A percentile compares a stretch with the other conserved stretches of the same genome.
Evolutionary conservation across 371 early-diverging fungal genomes (phyloP).

Genomic region (Mitosporidium daphniae): DNA sequence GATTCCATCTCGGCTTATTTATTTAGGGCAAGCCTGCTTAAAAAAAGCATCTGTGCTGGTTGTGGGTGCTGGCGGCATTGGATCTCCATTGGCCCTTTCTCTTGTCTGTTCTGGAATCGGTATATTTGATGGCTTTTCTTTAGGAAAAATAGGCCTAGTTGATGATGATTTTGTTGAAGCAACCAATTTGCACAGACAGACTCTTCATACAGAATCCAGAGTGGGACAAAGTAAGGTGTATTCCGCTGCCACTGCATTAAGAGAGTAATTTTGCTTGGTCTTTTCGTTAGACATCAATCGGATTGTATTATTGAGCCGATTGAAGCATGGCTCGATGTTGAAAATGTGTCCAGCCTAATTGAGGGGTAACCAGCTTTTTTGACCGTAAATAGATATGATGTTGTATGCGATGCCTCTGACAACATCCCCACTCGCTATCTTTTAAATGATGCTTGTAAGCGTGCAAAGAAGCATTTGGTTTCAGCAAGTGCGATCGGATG

Average conservation of each 20-base stretch:
- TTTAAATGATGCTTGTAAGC: constrained; percentile 60
- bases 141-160: constrained; percentile 43
- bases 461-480: constrained; percentile 40
- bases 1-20: no score
- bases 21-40: constrained; percentile 33
- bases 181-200: constrained; percentile 79
- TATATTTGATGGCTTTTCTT: constrained; percentile 1
- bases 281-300: not conserved
- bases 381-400: constrained; percentile 22
- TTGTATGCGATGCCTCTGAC: constrained; percentile 81
- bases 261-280: constrained; percentile 2
- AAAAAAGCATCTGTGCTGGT: constrained; percentile 33
- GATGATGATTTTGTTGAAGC: constrained; percentile 76
- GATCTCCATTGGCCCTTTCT: constrained; percentile 55
- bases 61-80: constrained; percentile 88
- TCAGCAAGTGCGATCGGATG: constrained; percentile 66
- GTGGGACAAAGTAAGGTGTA: constrained; percentile 35
- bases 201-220: constrained; percentile 39
- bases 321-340: not conserved
- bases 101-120: constrained; percentile 65
- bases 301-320: not conserved
- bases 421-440: constrained; percentile 83
- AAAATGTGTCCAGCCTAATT: not conserved
- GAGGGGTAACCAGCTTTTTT: constrained; percentile 2
- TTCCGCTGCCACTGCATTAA: constrained; percentile 19